Base-by-base conservation (phyloP, 2,329 filamentous ascomycete species). In the Byssochlamys sp. region DNA sequence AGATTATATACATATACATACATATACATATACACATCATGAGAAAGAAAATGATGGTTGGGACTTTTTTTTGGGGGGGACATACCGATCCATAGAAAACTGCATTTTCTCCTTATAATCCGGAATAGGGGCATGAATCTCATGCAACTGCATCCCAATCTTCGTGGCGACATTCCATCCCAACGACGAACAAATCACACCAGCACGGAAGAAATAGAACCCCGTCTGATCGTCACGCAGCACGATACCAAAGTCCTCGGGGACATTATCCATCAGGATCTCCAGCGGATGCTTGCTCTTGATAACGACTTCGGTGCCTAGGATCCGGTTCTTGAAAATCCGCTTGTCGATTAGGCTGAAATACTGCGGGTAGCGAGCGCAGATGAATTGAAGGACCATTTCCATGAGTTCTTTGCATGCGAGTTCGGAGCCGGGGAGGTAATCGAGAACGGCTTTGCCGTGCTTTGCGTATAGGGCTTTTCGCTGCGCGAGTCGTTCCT, bases 61-160 rank as follows among this genome's bases (percentile, higher is more conserved):
- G 7, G 49, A 26, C n/a, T n/a, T n/a, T n/a, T n/a, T 28, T 39
- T 11, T 29, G 5, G 48, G 26, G 14, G 56, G 1, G 19, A 58
- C 80, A 54, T 73, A 90, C 82, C 89, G 80, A 66, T 95, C 89
- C 87, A 95, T 91, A 48, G 87, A 91, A 61, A 90, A 88, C 39
- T 87, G 82, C 87, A 95, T 91, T 76, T 91, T 95, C 69, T 89
- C 86, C 63, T 88, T 88, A 70, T 92, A 95, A 65, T 94, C 88
- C 0, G 90, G 90, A 25, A 95, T 87, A 0, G 81, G 79, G 1
- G 74, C 74, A 67, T 95, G 90, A 59, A 95, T 92, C 58, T 84
- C 81, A 10, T 85, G 78, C 12, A 95, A 75, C 25, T 81, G 80
- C 62, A 85, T 72, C 0, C 88, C 89, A 56, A 94, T 85, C 75